phyloP scores from a whole-genome alignment of 1,284 basidiomycete species.

The Cryptococcus sp. region DNA sequence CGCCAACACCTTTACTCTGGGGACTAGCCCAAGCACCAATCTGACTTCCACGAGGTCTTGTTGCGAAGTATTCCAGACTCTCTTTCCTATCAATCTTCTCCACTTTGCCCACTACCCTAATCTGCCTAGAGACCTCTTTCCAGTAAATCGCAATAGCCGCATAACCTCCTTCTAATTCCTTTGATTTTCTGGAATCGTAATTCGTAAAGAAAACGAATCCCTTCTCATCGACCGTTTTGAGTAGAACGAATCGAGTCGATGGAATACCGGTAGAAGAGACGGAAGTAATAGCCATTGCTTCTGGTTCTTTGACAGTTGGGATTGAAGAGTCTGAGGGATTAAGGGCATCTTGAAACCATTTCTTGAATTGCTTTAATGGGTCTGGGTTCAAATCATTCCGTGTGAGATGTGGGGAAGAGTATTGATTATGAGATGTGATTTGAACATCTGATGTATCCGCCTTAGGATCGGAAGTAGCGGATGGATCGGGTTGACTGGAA shows the following conservation, averaged over 20 bases:
- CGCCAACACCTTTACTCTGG: slow-evolving; percentile 72
- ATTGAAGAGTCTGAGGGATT: slow-evolving; percentile 16
- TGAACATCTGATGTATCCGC: slow-evolving; percentile 12
- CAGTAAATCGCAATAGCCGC: slow-evolving; percentile 88
- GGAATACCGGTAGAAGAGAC: slow-evolving; percentile 68
- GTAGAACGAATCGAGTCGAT: slow-evolving; percentile 81
- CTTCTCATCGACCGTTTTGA: slow-evolving; percentile 77
- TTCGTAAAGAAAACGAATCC: slow-evolving; percentile 98
- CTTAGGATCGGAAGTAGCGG: neutral
- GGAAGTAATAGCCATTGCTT: slow-evolving; percentile 81
- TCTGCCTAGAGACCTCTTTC: slow-evolving; percentile 74
- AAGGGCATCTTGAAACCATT: slow-evolving; percentile 70
- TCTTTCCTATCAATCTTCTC: slow-evolving; percentile 69
- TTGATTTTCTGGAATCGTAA: slow-evolving; percentile 86
- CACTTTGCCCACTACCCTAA: slow-evolving; percentile 78
- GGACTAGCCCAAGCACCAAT: slow-evolving; percentile 90
- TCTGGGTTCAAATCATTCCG: slow-evolving; percentile 59
- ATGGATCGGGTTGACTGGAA: neutral
- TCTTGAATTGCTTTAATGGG: slow-evolving; percentile 75
- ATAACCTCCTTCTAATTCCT: slow-evolving; percentile 69
- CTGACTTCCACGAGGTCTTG: slow-evolving; percentile 74
- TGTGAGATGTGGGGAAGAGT: slow-evolving; percentile 61
- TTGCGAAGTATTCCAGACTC: slow-evolving; percentile 78
- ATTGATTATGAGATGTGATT: slow-evolving; percentile 70
- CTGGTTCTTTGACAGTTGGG: slow-evolving; percentile 66